phyloP scores from a whole-genome alignment of 768 basidiomycete species.

The Lactifluus pinguis region DNA sequence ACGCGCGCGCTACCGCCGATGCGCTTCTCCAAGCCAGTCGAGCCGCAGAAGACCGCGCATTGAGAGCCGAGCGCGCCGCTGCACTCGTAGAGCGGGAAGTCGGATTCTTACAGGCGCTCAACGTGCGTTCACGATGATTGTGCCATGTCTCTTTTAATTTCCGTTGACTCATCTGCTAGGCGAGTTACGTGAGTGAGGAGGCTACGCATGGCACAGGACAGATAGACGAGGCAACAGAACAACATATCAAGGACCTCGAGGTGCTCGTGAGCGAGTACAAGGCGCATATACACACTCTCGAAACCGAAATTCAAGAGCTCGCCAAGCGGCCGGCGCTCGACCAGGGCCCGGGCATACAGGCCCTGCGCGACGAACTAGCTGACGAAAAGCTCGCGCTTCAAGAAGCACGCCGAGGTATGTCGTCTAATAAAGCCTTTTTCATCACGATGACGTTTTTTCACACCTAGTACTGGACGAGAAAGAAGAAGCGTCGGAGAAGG shows the following conservation, averaged over 20 bases:
- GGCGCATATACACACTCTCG: constrained; percentile 35
- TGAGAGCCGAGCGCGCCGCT: constrained; percentile 32
- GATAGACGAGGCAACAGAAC: constrained; percentile 31
- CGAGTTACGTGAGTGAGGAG: constrained; percentile 57
- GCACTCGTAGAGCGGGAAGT: constrained; percentile 49
- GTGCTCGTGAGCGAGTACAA: constrained; percentile 48
- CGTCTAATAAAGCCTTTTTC: not conserved
- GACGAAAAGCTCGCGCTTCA: constrained; percentile 25
- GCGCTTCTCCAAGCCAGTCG: constrained; percentile 31
- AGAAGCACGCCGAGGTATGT: constrained; percentile 35
- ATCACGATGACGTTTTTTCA: not conserved
- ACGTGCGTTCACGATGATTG: constrained; percentile 36
- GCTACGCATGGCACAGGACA: constrained; percentile 25
- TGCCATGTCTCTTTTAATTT: not conserved
- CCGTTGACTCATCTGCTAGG: constrained; percentile 28
- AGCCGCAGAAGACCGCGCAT: constrained; percentile 32
- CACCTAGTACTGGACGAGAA: constrained; percentile 38
- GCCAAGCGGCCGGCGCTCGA: constrained; percentile 28
- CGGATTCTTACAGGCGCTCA: constrained; percentile 57
- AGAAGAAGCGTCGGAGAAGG: constrained; percentile 28
- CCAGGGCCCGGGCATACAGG: constrained; percentile 26
- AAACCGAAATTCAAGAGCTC: constrained; percentile 39
- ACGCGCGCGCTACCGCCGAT: constrained; percentile 28
- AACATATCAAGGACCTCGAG: constrained; percentile 48
- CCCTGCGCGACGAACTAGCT: constrained; percentile 33